phyloP scores from a whole-genome alignment of 2,329 filamentous ascomycete genomes.

The Monilinia vaccinii-corymbosi region DNA sequence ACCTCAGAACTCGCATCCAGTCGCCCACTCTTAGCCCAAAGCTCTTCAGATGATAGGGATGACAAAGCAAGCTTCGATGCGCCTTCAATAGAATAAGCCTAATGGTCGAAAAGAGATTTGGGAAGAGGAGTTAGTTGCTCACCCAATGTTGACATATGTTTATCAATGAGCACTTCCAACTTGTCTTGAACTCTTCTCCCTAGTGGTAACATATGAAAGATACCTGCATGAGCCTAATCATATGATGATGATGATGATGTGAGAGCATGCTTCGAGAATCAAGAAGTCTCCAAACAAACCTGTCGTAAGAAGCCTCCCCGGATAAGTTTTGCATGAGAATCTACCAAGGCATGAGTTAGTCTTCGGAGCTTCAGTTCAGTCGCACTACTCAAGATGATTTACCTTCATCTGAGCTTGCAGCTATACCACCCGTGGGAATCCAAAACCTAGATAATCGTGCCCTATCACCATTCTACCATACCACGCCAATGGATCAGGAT shows the following conservation, averaged over 20 bases:
- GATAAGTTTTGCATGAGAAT: constrained; percentile 57
- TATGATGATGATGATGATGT: no score
- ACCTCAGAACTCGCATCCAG: constrained; percentile 70
- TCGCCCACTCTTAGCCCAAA: constrained; percentile 81
- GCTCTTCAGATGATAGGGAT: constrained; percentile 70
- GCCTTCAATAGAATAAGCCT: constrained; percentile 34
- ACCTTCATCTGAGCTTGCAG: constrained; percentile 47
- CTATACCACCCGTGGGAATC: constrained; percentile 65
- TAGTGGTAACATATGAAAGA: constrained; percentile 86
- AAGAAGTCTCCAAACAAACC: constrained; percentile 35
- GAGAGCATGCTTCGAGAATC: background rate
- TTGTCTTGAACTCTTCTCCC: constrained; percentile 84
- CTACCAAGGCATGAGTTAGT: constrained; percentile 31
- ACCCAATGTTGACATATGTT: constrained; percentile 75
- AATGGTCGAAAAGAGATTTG: background rate
- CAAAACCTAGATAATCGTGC: constrained; percentile 66
- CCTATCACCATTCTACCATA: constrained; percentile 45
- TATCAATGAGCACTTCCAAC: constrained; percentile 75
- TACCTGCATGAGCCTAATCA: constrained; percentile 68
- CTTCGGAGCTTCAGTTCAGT: background rate
- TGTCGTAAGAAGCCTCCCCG: constrained; percentile 67
- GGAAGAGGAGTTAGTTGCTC: constrained; percentile 17
- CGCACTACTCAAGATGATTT: no score
- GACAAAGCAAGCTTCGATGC: constrained; percentile 79
- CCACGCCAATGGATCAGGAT: constrained; percentile 24